phyloP scores from a whole-genome alignment of 352 stramenopile genomes.

The Pythium monospermum region DNA sequence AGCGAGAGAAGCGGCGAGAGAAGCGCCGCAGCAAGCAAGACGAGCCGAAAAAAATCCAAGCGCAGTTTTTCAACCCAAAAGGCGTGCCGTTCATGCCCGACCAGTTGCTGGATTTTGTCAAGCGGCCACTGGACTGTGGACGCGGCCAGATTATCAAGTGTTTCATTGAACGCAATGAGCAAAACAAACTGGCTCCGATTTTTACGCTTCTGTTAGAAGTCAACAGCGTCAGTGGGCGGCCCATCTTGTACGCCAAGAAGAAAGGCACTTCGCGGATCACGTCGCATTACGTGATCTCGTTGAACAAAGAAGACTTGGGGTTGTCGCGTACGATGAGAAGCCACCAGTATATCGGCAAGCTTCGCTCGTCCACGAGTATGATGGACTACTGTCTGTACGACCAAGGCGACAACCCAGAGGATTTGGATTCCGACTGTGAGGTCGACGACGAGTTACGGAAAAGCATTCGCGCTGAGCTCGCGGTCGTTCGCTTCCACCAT shows the following conservation, averaged over 20 bases:
- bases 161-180: conserved; percentile 85
- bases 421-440: conserved; percentile 78
- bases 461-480: conserved; percentile 68
- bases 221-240: conserved; percentile 78
- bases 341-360: conserved; percentile 85
- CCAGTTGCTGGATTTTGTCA: conserved; percentile 79
- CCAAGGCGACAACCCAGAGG: conserved; percentile 78
- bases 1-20: conserved; percentile 50
- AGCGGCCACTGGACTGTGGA: conserved; percentile 65
- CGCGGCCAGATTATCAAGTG: conserved; percentile 81
- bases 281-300: conserved; percentile 84
- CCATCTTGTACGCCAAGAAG: conserved; percentile 82
- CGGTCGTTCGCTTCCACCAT: conserved; percentile 66
- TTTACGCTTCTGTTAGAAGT: conserved; percentile 83
- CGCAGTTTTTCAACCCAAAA: conserved; percentile 81
- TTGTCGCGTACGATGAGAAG: conserved; percentile 73
- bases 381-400: conserved; percentile 87
- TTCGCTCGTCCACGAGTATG: conserved; percentile 72
- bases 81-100: conserved; percentile 77
- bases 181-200: conserved; percentile 76
- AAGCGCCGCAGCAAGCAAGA: conserved; percentile 51
- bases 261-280: conserved; percentile 69
- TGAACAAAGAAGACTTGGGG: conserved; percentile 84
- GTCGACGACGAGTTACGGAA: conserved; percentile 73
- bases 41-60: conserved; percentile 62